Evolutionary conservation across 2,329 filamentous ascomycete species (phyloP).

Genomic region (Aspergillus fumigatus): DNA sequence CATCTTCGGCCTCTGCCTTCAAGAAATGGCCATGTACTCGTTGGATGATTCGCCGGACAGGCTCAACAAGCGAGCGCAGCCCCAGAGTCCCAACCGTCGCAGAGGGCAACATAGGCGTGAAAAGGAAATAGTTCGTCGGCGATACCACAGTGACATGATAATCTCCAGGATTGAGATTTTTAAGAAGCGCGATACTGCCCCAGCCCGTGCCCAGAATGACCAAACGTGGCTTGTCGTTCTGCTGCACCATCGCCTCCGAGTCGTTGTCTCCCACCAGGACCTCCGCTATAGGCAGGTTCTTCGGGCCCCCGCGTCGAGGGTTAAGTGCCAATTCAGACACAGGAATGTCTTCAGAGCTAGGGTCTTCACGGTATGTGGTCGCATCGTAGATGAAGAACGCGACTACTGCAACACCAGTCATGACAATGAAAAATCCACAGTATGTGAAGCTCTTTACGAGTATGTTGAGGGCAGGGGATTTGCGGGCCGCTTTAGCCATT

Average conservation of each 20-base stretch:
- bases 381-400: conserved; percentile 94
- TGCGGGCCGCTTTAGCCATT: conserved; percentile 15
- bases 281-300: conserved; percentile 90
- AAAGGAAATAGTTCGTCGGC: conserved; percentile 93
- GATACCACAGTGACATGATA: conserved; percentile 96
- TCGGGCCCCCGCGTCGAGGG: conserved; percentile 79
- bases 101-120: conserved; percentile 95
- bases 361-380: conserved; percentile 75
- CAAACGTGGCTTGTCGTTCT: conserved; percentile 84
- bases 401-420: conserved; percentile 65
- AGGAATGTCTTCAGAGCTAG: conserved; percentile 64
- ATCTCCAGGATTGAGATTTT: conserved; percentile 81
- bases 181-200: conserved; percentile 88
- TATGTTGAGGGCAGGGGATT: conserved; percentile 45
- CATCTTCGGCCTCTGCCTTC: conserved; percentile 77
- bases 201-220: conserved; percentile 93
- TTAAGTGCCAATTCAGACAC: conserved; percentile 81
- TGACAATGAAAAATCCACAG: conserved; percentile 69
- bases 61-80: conserved; percentile 85
- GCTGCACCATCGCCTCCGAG: conserved; percentile 59
- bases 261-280: conserved; percentile 87
- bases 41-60: conserved; percentile 77
- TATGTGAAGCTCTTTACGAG: conserved; percentile 66
- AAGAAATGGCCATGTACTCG: conserved; percentile 83
- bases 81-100: conserved; percentile 95